These are phyloP conservation scores for Colletotrichum nymphaeae DNA, from an alignment of 2,329 filamentous ascomycete species.

Conservation along the genomic window DNA sequence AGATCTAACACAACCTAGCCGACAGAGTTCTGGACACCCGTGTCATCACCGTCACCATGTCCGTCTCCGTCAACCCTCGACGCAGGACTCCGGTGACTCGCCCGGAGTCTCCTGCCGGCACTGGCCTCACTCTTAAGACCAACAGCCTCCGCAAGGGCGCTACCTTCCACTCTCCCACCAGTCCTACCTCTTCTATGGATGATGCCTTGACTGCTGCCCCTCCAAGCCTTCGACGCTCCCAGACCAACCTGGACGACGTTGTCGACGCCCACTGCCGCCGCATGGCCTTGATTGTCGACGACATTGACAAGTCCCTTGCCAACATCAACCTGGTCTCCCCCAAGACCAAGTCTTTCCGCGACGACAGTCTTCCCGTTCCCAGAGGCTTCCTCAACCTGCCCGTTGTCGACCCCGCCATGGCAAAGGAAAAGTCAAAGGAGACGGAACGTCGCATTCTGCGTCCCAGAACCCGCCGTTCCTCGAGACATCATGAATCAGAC, in stretches of 20 bases:
- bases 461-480: conserved; percentile 65
- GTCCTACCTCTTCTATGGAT: conserved; percentile 49
- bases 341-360: conserved; percentile 55
- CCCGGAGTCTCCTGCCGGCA: conserved; percentile 49
- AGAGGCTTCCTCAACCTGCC: conserved; percentile 68
- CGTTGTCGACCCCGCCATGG: conserved; percentile 62
- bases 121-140: conserved; percentile 61
- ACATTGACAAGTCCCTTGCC: conserved; percentile 72
- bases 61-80: conserved; percentile 57
- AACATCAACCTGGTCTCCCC: conserved; percentile 55
- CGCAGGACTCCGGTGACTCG: conserved; percentile 58
- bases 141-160: conserved; percentile 76
- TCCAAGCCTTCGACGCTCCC: conserved; percentile 71
- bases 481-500: conserved; percentile 81
- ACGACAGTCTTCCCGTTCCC: conserved; percentile 70
- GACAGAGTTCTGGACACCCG: conserved; percentile 46
- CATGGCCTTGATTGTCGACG: conserved; percentile 72
- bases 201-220: conserved; percentile 59
- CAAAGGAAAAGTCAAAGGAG: conserved; percentile 48
- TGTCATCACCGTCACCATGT: conserved; percentile 52
- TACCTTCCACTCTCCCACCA: conserved; percentile 68
- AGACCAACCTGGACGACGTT: conserved; percentile 78
- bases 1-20: conserved; percentile 37
- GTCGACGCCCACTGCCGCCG: conserved; percentile 77
- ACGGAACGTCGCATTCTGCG: conserved; percentile 63